Percentiles rank a stretch among this genome's conserved stretches.
Evolutionary conservation across 257 asterid genomes (phyloP).

Genomic region (Salvia hispanica): DNA sequence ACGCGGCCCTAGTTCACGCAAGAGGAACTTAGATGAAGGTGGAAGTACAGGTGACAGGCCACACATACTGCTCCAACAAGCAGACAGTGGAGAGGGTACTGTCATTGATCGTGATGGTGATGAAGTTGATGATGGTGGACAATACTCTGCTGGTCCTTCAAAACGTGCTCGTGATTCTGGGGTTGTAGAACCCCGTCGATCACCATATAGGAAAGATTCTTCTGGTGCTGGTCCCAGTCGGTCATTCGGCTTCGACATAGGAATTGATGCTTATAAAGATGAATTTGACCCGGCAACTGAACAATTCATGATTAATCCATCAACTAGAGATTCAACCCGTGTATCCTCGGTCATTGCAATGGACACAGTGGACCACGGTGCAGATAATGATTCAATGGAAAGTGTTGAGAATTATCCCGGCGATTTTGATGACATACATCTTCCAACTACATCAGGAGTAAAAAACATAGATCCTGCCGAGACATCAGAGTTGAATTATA

Average conservation of each 20-base stretch:
- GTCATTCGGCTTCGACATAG: conserved; percentile 64
- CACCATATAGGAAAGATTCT: conserved; percentile 56
- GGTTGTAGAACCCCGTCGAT: conserved; percentile 41
- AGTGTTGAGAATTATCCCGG: conserved; percentile 93
- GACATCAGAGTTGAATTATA: conserved; percentile 88
- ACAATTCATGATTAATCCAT: conserved; percentile 54
- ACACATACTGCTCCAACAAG: conserved; percentile 64
- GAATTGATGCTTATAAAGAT: conserved; percentile 55
- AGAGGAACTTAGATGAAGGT: conserved; percentile 90
- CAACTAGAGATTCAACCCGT: conserved; percentile 71
- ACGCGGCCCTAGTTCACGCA: conserved; percentile 92
- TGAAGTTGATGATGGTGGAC: conserved; percentile 89
- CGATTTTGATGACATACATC: conserved; percentile 68
- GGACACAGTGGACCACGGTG: conserved; percentile 76
- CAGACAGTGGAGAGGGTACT: conserved; percentile 97
- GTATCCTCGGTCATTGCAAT: conserved; percentile 95
- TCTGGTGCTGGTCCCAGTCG: conserved; percentile 95
- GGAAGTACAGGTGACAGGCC: conserved; percentile 98
- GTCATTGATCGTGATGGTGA: conserved; percentile 97
- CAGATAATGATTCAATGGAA: conserved; percentile 88
- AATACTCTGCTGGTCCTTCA: conserved; percentile 81
- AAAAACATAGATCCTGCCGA: conserved; percentile 68
- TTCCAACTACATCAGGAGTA: conserved; percentile 71
- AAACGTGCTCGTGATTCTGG: conserved; percentile 77
- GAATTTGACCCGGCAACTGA: conserved; percentile 65